Evolutionary conservation across 495 filamentous ascomycete genomes (phyloP).

Genomic region (Astrothelium macrocarpum): DNA sequence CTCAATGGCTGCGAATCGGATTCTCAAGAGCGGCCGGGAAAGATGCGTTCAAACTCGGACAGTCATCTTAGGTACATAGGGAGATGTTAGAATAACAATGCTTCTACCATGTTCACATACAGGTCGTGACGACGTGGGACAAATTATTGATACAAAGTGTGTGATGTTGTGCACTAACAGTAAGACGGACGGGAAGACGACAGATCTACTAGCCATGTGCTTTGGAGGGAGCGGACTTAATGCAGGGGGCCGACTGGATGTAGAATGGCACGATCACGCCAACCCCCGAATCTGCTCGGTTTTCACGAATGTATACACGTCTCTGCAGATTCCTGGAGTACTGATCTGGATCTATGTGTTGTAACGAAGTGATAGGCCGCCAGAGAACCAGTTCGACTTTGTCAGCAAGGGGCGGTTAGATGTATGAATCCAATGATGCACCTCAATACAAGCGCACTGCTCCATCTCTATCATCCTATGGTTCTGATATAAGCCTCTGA

Average conservation of each 20-base stretch:
- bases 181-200: not conserved
- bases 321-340: no score
- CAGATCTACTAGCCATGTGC: slow-evolving; percentile 10
- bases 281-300: no score
- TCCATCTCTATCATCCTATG: not conserved
- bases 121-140: not conserved
- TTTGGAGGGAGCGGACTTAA: not conserved
- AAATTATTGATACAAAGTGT: not conserved
- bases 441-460: not conserved
- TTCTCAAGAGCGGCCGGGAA: not conserved
- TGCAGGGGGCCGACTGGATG: not conserved
- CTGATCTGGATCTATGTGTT: no score
- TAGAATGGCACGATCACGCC: not conserved
- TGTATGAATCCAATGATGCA: no score
- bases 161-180: not conserved
- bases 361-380: no score
- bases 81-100: not conserved
- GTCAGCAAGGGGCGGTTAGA: no score
- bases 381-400: no score
- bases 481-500: not conserved
- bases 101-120: not conserved
- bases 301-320: no score
- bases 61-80: not conserved
- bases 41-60: not conserved
- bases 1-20: not conserved